Conservation (phyloP, 228 moss, liverwort and hornwort species). For the Sphagnum magellanicum region DNA sequence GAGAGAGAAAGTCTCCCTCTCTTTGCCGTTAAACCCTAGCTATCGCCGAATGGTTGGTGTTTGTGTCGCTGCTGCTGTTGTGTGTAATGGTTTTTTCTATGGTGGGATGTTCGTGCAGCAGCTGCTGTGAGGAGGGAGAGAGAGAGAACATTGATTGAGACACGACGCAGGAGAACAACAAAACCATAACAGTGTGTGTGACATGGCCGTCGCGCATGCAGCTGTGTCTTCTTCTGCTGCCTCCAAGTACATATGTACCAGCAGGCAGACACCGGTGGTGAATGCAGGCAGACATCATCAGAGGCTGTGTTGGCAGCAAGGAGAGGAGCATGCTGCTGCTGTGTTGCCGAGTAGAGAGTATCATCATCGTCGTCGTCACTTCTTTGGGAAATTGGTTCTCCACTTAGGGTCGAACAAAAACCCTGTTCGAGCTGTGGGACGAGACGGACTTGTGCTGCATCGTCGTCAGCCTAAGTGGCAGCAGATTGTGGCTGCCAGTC, state of each 20-base stretch:
- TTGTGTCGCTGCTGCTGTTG: no score
- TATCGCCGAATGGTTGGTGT: no score
- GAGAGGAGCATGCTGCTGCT: no score
- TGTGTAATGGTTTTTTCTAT: no score
- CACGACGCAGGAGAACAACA: no score
- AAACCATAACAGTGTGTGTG: not conserved
- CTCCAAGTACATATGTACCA: not conserved
- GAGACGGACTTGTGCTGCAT: conserved; percentile 2
- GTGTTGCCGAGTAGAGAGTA: not conserved
- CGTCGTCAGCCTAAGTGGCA: not conserved
- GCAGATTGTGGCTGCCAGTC: conserved; percentile 67
- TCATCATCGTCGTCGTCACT: not conserved
- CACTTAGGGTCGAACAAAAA: not conserved
- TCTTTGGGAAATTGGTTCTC: not conserved
- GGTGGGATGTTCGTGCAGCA: no score
- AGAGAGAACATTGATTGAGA: no score
- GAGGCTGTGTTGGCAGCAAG: not conserved
- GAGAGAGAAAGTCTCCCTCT: no score
- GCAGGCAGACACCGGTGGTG: not conserved
- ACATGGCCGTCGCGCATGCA: conserved; percentile 5
- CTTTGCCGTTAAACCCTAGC: no score
- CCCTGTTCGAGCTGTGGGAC: not conserved
- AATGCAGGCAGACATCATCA: not conserved
- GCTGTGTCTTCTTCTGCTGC: conserved; percentile 1
- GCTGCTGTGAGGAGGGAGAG: no score